Base-by-base conservation (phyloP, 495 filamentous ascomycete genomes). In the Talaromyces nanjingensis region DNA sequence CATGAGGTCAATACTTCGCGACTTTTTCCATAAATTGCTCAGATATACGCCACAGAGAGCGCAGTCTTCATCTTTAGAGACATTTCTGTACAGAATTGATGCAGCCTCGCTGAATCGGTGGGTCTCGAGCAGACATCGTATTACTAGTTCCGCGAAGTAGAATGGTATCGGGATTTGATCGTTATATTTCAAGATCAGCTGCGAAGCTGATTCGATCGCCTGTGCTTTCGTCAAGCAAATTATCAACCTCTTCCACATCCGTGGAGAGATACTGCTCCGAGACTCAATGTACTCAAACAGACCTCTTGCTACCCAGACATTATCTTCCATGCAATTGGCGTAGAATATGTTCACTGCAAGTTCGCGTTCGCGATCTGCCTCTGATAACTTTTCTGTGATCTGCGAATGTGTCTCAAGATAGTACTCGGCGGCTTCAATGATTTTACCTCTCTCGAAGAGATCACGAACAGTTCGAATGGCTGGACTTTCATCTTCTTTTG, bases 1-100 rank as follows among this genome's bases (percentile, higher is more conserved):
- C 18, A 81, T 14, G 22, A 79, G 64, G 34, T 79, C 74, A 12
- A 77, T 72, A 33, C 68, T 78, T 18, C 73, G 66, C 4, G 78
- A 76, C 66, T 78, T 81, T 64, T 67, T 76, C 78, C 78, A 81
- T 8, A 79, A 34, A 3, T 73, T 73, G 29, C 71, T 69, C n/a
- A 81, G 71, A 65, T 74, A 81, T 11, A 72, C 70, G 33, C 76
- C 76, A 52, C 71, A 74, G 9, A 81, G 27, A 2, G 74, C 75
- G 37, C 76, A 78, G 25, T 72, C 68, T 8, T 65, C 63, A 52
- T 79, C 78, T 55, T 73, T 25, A 29, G 66, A 42, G 42, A 79
- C 63, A 45, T 73, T 69, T 9, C 67, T 58, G 20, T 71, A 69
- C 47, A 81, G 70, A 27, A 81, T 62, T 63, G 60, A 70, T 55